Base-by-base conservation (phyloP, 164 flowering plant genomes). In the Warburgia ugandensis region DNA sequence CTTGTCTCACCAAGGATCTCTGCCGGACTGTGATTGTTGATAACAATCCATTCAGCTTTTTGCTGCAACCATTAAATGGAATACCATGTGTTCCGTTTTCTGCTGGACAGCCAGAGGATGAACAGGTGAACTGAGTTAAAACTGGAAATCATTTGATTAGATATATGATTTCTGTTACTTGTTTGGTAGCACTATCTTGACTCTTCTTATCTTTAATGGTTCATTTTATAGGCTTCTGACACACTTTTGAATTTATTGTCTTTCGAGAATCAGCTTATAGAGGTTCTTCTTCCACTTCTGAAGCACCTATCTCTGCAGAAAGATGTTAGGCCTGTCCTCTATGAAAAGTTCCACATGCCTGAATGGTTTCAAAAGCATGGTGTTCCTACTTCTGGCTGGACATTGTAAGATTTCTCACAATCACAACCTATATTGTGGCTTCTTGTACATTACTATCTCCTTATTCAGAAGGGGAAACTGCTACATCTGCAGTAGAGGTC, bases 301-400 rank as follows among this genome's bases (percentile, higher is more conserved):
- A 78, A 76, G 75, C 77, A 74, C 29, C 87, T 91, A 4, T 83
- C 96, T 21, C 59, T 60, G 49, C 81, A 81, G 68, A 75, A 71
- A 48, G 98, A 91, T 52, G 90, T 87, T 13, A 72, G 96, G 57
- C 94, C 90, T 33, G 66, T 63, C 12, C 81, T 91, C 0, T 73
- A 85, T 56, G 95, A 91, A 53, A 81, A 68, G 38, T 91, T 83
- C 59, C 96, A 63, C 73, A 91, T 91, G 96, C 91, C 88, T 5
- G 95, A 91, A 53, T 91, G 96, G 98, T 91, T 91, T 67, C 80
- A 77, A 46, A 85, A 72, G 55, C 96, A 91, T 21, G 92, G 94
- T 23, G 85, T 91, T 25, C 94, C 96, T 29, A 55, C 80, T 8
- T 43, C 63, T 21, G 41, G 25, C 45, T 44, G 13, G 49, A 21